A percentile compares a stretch with the other conserved stretches of the same genome.
Conservation (phyloP, 495 filamentous ascomycete genomes). For the Amniculicola lignicola region DNA sequence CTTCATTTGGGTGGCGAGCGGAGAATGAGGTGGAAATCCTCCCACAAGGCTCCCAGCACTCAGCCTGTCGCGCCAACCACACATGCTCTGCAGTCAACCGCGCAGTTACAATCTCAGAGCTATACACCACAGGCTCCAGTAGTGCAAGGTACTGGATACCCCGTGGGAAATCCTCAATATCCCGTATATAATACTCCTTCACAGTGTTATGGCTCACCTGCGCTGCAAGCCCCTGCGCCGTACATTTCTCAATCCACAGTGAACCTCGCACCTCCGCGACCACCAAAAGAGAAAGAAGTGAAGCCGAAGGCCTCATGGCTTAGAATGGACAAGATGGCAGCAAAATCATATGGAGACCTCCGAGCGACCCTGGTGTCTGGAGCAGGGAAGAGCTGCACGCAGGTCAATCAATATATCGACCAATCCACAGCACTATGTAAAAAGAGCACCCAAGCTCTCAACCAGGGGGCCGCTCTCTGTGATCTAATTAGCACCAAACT, state of each 20-base stretch:
- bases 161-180: neutral
- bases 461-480: slow-evolving; percentile 48
- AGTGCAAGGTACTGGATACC: neutral
- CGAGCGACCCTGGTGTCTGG: slow-evolving; percentile 9
- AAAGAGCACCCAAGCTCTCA: slow-evolving; percentile 30
- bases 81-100: neutral
- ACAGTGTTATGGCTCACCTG: slow-evolving; percentile 1
- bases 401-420: slow-evolving; percentile 11
- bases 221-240: neutral
- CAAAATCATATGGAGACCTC: slow-evolving; percentile 12
- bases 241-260: slow-evolving; percentile 7
- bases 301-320: slow-evolving; percentile 19
- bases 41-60: slow-evolving; percentile 5
- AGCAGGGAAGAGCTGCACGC: slow-evolving; percentile 19
- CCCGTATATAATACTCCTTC: neutral
- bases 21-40: slow-evolving; percentile 17
- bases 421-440: slow-evolving; percentile 1
- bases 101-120: neutral
- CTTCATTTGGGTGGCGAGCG: neutral
- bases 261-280: slow-evolving; percentile 7
- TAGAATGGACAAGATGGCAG: slow-evolving; percentile 9
- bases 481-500: slow-evolving; percentile 55
- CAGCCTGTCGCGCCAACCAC: neutral
- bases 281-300: slow-evolving; percentile 10
- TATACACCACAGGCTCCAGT: too few relatives aligned